Percentiles rank a stretch among this genome's conserved stretches.
Conservation (phyloP, 2,329 filamentous ascomycete species). For the Mollisia scopiformis region DNA sequence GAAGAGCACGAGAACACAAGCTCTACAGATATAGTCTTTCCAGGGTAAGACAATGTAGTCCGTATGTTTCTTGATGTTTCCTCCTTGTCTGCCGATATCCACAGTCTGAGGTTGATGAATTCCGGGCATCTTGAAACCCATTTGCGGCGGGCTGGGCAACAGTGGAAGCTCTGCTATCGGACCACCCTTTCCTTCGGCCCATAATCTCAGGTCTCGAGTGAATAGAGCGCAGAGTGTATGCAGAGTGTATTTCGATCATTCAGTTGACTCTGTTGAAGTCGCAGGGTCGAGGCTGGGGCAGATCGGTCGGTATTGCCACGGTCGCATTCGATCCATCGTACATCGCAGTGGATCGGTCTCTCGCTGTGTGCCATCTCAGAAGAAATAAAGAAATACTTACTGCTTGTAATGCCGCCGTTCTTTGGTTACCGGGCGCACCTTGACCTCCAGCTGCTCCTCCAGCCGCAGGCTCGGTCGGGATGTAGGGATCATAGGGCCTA, state of each 20-base stretch:
- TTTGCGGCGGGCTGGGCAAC: conserved; percentile 16
- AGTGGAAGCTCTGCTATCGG: conserved; percentile 6
- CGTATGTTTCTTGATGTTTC: neutral
- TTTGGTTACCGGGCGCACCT: conserved; percentile 51
- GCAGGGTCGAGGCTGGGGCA: neutral
- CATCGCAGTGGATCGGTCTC: conserved; percentile 23
- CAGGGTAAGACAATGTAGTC: neutral
- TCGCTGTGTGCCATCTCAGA: conserved; percentile 12
- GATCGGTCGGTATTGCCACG: neutral
- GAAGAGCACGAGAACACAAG: neutral
- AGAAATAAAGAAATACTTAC: conserved; percentile 59
- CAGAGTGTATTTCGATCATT: neutral
- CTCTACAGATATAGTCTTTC: neutral
- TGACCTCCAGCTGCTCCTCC: conserved; percentile 40
- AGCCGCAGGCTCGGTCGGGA: conserved; percentile 31
- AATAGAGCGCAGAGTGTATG: too few species aligned
- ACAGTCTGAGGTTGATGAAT: neutral
- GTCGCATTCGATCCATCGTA: conserved; percentile 8
- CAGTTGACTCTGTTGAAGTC: neutral
- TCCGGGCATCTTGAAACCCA: conserved; percentile 22
- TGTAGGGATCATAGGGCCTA: conserved; percentile 39
- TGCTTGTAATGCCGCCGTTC: conserved; percentile 78
- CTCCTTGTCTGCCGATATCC: neutral
- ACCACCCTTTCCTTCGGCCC: neutral
- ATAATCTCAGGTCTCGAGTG: neutral